phyloP scores from a whole-genome alignment of 1,284 basidiomycete genomes.

The Leccinum brunneo-olivaceum region DNA sequence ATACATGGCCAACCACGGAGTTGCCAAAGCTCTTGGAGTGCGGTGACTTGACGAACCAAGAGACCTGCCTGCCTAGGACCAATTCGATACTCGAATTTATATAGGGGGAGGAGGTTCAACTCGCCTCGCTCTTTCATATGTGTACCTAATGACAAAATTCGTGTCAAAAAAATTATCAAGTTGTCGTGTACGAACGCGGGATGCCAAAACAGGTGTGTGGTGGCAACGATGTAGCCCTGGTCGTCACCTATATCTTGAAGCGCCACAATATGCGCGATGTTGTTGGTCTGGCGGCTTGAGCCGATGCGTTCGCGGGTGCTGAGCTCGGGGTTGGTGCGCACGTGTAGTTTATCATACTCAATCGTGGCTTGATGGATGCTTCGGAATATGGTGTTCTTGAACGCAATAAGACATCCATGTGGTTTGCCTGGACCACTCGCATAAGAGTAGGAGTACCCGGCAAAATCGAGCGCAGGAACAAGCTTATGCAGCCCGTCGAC shows the following conservation, averaged over 20 bases:
- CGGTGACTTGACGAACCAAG: constrained; percentile 58
- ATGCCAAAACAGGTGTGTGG: constrained; percentile 93
- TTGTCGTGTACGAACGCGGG: constrained; percentile 52
- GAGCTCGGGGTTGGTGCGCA: constrained; percentile 33
- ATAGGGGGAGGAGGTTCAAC: background rate
- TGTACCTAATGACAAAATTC: constrained; percentile 49
- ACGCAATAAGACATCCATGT: constrained; percentile 81
- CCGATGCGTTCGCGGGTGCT: constrained; percentile 41
- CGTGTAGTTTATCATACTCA: constrained; percentile 61
- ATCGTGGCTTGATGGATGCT: constrained; percentile 43
- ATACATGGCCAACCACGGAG: constrained; percentile 68
- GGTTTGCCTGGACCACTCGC: constrained; percentile 66
- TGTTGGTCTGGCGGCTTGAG: constrained; percentile 70
- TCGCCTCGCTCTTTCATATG: constrained; percentile 82
- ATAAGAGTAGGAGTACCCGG: constrained; percentile 56
- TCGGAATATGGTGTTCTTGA: constrained; percentile 47
- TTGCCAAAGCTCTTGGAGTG: constrained; percentile 48
- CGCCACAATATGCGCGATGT: constrained; percentile 74
- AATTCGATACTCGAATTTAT: background rate
- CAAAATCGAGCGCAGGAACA: constrained; percentile 51
- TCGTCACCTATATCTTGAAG: constrained; percentile 38
- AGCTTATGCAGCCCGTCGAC: constrained; percentile 67
- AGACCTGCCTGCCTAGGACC: constrained; percentile 58
- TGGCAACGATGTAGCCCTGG: constrained; percentile 66
- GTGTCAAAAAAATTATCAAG: constrained; percentile 1